Evolutionary conservation across 2,329 filamentous ascomycete genomes (phyloP).

Genomic region (Nannizzia gypsea): DNA sequence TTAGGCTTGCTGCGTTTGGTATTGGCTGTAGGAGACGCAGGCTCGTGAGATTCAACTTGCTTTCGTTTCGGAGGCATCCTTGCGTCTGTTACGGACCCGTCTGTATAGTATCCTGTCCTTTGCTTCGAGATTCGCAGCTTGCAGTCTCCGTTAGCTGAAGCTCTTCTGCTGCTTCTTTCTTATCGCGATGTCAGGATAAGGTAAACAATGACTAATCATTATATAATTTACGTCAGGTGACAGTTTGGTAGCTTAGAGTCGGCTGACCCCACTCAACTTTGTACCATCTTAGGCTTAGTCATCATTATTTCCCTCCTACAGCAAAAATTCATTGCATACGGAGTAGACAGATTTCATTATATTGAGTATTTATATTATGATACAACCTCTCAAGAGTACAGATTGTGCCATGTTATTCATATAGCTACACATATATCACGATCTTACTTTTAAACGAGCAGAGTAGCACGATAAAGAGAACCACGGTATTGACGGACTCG

Average conservation of each 20-base stretch:
- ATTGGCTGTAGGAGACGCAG: not conserved
- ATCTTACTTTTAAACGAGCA: too few relatives aligned
- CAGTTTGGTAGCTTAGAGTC: not conserved
- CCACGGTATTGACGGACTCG: too few relatives aligned
- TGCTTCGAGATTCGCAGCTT: not conserved
- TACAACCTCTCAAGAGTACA: too few relatives aligned
- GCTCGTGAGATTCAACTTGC: slow-evolving; percentile 1
- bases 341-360: too few relatives aligned
- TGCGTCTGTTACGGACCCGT: slow-evolving; percentile 8
- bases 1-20: slow-evolving; percentile 7
- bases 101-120: not conserved
- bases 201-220: not conserved
- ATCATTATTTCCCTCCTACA: not conserved
- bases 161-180: not conserved
- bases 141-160: not conserved
- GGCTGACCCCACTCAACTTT: not conserved
- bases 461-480: too few relatives aligned
- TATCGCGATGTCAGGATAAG: not conserved
- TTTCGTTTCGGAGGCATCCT: not conserved
- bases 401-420: too few relatives aligned
- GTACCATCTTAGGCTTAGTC: not conserved
- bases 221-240: not conserved
- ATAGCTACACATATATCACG: too few relatives aligned
- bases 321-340: too few relatives aligned
- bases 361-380: too few relatives aligned